Evolutionary conservation across 108 stramenopile genomes (phyloP).

Genomic region (Nitzschia inconspicua): DNA sequence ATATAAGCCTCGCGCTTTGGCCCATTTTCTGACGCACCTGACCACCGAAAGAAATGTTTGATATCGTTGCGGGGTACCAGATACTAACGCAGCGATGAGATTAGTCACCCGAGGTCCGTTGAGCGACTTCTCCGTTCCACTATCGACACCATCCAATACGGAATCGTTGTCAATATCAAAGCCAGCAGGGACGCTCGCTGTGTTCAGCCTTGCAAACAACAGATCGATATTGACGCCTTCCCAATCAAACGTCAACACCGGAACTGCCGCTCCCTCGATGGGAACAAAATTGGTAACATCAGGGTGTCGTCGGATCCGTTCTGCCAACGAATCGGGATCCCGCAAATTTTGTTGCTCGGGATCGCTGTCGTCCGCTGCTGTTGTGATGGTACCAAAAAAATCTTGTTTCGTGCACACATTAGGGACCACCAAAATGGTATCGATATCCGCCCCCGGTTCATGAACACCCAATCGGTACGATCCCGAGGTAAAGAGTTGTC

Average conservation of each 20-base stretch:
- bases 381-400: constrained; percentile 80
- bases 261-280: constrained; percentile 90
- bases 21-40: constrained; percentile 92
- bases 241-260: constrained; percentile 98
- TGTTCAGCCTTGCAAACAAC: constrained; percentile 88
- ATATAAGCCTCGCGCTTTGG: constrained; percentile 95
- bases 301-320: constrained; percentile 73
- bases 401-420: constrained; percentile 86
- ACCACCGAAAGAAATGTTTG: constrained; percentile 85
- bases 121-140: constrained; percentile 89
- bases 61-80: constrained; percentile 73
- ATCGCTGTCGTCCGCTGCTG: constrained; percentile 27
- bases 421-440: constrained; percentile 82
- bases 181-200: constrained; percentile 67
- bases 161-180: constrained; percentile 96
- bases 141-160: constrained; percentile 90
- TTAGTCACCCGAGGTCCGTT: constrained; percentile 98
- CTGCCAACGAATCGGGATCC: constrained; percentile 82
- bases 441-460: constrained; percentile 98
- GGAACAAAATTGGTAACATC: constrained; percentile 91
- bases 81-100: constrained; percentile 87
- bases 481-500: constrained; percentile 88
- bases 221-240: constrained; percentile 97
- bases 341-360: constrained; percentile 21
- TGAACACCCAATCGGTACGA: constrained; percentile 94